Evolutionary conservation across 2,329 filamentous ascomycete species (phyloP).

Genomic region (Cladophialophora bantiana): DNA sequence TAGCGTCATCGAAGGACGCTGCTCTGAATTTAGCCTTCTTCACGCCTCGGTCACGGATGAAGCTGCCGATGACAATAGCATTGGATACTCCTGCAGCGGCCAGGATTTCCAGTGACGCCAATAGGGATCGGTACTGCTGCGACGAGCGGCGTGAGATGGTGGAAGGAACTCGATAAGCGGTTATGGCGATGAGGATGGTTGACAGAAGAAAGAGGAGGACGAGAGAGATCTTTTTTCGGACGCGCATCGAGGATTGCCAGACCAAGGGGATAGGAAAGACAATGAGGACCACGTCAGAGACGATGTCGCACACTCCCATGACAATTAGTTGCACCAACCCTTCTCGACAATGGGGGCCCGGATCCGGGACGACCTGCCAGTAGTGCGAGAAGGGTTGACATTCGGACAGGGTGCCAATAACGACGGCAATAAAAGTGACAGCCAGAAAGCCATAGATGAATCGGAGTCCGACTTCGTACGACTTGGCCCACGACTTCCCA

Average conservation of each 20-base stretch:
- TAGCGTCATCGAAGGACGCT: constrained; percentile 52
- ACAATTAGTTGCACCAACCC: constrained; percentile 86
- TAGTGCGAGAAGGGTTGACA: constrained; percentile 78
- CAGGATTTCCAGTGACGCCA: constrained; percentile 88
- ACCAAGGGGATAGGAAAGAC: constrained; percentile 91
- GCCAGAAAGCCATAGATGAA: constrained; percentile 77
- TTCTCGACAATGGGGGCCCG: constrained; percentile 82
- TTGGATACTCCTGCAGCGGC: constrained; percentile 89
- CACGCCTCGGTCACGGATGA: constrained; percentile 85
- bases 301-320: constrained; percentile 86
- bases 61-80: constrained; percentile 86
- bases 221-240: constrained; percentile 80
- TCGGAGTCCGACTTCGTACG: constrained; percentile 74
- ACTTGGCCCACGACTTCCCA: constrained; percentile 78
- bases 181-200: constrained; percentile 78
- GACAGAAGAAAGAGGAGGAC: constrained; percentile 83
- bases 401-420: constrained; percentile 82
- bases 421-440: constrained; percentile 78
- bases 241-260: constrained; percentile 74
- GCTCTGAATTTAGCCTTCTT: constrained; percentile 85
- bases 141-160: constrained; percentile 74
- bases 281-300: constrained; percentile 87
- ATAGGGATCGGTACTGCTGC: constrained; percentile 86
- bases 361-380: constrained; percentile 85
- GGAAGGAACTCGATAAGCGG: constrained; percentile 78